Conservation (phyloP, 1,284 basidiomycete species). For the Moesziomyces sp. region DNA sequence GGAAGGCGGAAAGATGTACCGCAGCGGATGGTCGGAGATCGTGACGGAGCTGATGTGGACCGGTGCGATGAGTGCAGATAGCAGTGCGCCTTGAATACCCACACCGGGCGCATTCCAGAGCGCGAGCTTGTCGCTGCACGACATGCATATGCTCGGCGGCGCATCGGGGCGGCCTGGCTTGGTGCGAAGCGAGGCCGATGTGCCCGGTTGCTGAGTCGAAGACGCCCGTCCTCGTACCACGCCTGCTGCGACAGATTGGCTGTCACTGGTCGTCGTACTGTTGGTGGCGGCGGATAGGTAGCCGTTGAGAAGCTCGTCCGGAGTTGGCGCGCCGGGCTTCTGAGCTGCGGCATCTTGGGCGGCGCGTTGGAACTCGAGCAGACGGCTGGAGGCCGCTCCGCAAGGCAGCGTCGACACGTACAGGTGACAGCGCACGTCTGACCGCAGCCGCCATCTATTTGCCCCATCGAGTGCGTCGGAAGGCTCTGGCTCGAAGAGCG, state of each 20-base stretch:
- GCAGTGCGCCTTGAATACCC: conserved; percentile 53
- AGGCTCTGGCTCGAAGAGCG: conserved; percentile 10
- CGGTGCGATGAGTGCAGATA: conserved; percentile 36
- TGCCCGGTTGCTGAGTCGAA: not conserved
- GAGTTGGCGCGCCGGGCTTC: not conserved
- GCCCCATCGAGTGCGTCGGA: not conserved
- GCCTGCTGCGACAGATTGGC: not conserved
- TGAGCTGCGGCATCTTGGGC: conserved; percentile 26
- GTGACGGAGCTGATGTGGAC: conserved; percentile 33
- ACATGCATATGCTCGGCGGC: conserved; percentile 48
- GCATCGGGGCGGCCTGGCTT: conserved; percentile 57
- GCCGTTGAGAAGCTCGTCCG: conserved; percentile 10
- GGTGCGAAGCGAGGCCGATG: conserved; percentile 32
- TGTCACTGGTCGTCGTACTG: not conserved
- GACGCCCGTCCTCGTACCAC: conserved; percentile 27
- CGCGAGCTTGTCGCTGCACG: conserved; percentile 57
- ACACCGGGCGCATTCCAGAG: conserved; percentile 39
- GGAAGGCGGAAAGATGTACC: conserved; percentile 22
- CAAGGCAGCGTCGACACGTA: conserved; percentile 93
- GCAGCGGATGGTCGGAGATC: conserved; percentile 27
- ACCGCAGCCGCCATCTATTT: conserved; percentile 71
- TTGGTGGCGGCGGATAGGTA: not conserved
- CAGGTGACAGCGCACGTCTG: conserved; percentile 74
- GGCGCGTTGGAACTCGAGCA: conserved; percentile 39
- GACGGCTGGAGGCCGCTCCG: conserved; percentile 29